Evolutionary conservation across 176 grass and related monocot genomes (phyloP).

Genomic region (Rhynchospora tenuis): DNA sequence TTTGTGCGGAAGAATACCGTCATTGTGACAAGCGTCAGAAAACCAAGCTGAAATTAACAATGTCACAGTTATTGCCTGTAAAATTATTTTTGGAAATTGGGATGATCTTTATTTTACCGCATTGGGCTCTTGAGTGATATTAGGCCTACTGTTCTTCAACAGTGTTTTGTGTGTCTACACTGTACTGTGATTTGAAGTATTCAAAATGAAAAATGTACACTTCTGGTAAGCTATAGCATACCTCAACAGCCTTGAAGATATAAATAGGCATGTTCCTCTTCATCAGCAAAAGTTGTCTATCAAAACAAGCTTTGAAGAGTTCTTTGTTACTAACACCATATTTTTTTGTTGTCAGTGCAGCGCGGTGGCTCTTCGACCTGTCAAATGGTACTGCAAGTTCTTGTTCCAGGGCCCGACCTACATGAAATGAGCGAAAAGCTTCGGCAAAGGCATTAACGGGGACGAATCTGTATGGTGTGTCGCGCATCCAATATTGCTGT

Average conservation of each 20-base stretch:
- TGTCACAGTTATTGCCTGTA: neutral
- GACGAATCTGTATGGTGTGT: conserved; percentile 50
- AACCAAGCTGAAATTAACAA: neutral
- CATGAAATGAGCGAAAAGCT: conserved; percentile 59
- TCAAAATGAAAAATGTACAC: too few species aligned
- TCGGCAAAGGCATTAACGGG: conserved; percentile 64
- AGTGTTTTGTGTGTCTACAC: too few species aligned
- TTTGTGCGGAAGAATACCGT: conserved; percentile 64
- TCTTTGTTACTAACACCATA: conserved; percentile 58
- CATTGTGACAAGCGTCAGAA: conserved; percentile 34
- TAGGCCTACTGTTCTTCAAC: too few species aligned
- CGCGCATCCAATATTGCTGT: conserved; percentile 59
- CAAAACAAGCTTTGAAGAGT: conserved; percentile 55
- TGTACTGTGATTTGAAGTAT: too few species aligned
- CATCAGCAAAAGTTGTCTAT: conserved; percentile 64
- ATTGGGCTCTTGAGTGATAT: neutral
- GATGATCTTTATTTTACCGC: too few species aligned
- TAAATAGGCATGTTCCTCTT: conserved; percentile 72
- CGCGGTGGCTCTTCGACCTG: conserved; percentile 54
- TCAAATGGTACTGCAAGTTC: conserved; percentile 57
- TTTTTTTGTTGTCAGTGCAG: conserved; percentile 48
- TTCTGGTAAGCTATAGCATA: conserved; percentile 9
- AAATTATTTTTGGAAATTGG: too few species aligned
- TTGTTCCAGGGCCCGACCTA: conserved; percentile 29
- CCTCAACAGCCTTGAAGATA: conserved; percentile 56